These are phyloP conservation scores for Wallacemonas rigidus DNA, from an alignment of 208 protist species.

Conservation along the genomic window DNA sequence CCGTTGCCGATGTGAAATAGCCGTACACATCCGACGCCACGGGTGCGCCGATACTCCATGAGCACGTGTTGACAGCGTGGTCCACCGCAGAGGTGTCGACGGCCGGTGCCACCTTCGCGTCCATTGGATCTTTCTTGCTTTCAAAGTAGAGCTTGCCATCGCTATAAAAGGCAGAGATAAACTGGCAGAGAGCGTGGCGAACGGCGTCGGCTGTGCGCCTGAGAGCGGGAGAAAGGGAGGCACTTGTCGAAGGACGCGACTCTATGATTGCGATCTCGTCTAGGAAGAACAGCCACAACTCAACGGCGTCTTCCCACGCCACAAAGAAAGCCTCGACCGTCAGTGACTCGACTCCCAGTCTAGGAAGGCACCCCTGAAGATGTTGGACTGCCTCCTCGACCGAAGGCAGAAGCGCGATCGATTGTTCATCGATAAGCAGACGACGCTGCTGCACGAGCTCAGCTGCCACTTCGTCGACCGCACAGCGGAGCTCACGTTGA, in stretches of 20 bases:
- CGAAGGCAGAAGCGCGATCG: neutral
- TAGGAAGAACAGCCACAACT: slow-evolving; percentile 43
- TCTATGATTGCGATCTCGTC: slow-evolving; percentile 21
- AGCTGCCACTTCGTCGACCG: neutral
- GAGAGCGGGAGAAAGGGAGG: neutral
- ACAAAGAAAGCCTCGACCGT: slow-evolving; percentile 4
- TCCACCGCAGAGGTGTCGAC: neutral
- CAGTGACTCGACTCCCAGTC: neutral
- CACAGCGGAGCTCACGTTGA: neutral
- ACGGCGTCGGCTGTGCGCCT: slow-evolving; percentile 13
- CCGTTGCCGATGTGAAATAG: slow-evolving; percentile 14
- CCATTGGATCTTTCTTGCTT: neutral
- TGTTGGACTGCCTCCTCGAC: neutral
- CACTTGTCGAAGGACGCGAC: neutral
- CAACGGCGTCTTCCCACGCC: slow-evolving; percentile 51
- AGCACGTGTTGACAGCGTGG: neutral
- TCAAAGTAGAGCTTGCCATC: slow-evolving; percentile 25
- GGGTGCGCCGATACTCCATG: slow-evolving; percentile 40
- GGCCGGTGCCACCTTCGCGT: neutral
- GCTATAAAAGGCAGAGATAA: slow-evolving; percentile 26
- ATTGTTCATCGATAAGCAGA: too few relatives aligned
- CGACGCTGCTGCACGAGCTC: neutral
- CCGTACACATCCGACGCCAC: slow-evolving; percentile 12
- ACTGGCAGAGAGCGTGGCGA: slow-evolving; percentile 21
- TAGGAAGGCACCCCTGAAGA: neutral